Evolutionary conservation across 495 filamentous ascomycete genomes (phyloP).

Genomic region (Sordaria brevicollis): DNA sequence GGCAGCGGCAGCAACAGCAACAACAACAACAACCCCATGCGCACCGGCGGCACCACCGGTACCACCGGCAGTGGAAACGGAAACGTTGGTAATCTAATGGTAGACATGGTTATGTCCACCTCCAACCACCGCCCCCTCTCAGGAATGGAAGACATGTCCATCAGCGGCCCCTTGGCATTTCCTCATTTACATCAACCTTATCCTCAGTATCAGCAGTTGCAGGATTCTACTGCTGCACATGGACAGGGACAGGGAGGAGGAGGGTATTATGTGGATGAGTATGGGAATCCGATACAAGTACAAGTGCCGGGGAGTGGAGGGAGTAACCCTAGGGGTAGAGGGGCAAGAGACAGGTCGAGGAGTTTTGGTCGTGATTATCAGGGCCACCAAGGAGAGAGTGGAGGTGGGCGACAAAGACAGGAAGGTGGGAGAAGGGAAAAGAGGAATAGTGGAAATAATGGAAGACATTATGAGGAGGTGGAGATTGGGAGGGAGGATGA

Average conservation of each 20-base stretch:
- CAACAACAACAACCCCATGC: neutral
- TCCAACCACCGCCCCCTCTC: constrained; percentile 4
- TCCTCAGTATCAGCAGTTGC: neutral
- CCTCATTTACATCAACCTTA: constrained; percentile 5
- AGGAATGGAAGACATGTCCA: constrained; percentile 11
- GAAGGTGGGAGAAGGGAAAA: neutral
- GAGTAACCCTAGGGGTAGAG: neutral
- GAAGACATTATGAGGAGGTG: constrained; percentile 14
- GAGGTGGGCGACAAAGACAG: neutral
- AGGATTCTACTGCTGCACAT: neutral
- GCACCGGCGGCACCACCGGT: too few relatives aligned
- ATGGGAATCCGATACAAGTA: constrained; percentile 2
- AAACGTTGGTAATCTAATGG: neutral
- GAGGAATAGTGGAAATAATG: neutral
- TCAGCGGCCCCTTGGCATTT: constrained; percentile 16
- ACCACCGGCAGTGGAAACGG: neutral
- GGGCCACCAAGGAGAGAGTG: neutral
- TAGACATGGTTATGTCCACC: neutral
- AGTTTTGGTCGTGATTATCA: neutral
- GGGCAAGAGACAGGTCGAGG: neutral
- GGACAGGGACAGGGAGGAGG: neutral
- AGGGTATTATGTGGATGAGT: neutral
- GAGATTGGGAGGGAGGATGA: constrained; percentile 17
- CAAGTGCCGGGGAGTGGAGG: neutral
- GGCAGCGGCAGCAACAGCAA: neutral